Base-by-base conservation (phyloP, 1,284 basidiomycete genomes). In the Malassezia dermatis region DNA sequence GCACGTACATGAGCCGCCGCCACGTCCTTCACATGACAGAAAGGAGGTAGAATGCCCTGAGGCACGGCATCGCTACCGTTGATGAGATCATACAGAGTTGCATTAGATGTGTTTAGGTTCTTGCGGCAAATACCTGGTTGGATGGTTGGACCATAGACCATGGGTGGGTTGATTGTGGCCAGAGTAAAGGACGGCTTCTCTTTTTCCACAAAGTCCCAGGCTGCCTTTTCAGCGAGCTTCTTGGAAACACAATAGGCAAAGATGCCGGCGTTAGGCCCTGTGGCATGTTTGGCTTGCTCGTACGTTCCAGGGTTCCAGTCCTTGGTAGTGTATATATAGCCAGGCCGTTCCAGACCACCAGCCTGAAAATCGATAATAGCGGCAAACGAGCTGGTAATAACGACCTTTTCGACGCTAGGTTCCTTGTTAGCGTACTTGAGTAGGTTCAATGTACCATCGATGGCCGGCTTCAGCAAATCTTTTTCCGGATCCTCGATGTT, bases 361-460 rank as follows among this genome's bases (percentile, higher is more conserved):
- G 64, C 52, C 21, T 51, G 58, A 34, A 48, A 37, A 47, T 58
- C 61, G 11, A 62, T 66, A 4, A 71, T 63, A 1, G 71, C 71
- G 4, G 65, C 69, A 43, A 71, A 66, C 8, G 66, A 66, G 4
- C 62, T 64, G 23, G 71, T 73, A 41, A 74, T 60, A 39, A 69
- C 71, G 26, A 74, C 57, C 40, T 64, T 59, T 50, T 67, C 62
- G 26, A 72, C 66, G 30, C 55, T 59, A 27, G 55, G 56, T 21
- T 59, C 60, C 44, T 66, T 59, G 39, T 66, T 63, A 10, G 71
- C 71, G 24, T 63, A 66, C 5, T 61, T 56, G 8, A 74, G 56
- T 4, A 76, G 54, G 23, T 66, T 64, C 23, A 75, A 58, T 0
- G 73, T 76, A 2, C 75, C 75, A 37, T 75, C 65, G 30, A 76